Base-by-base conservation (phyloP, 495 filamentous ascomycete species). In the Tuber indicum region DNA sequence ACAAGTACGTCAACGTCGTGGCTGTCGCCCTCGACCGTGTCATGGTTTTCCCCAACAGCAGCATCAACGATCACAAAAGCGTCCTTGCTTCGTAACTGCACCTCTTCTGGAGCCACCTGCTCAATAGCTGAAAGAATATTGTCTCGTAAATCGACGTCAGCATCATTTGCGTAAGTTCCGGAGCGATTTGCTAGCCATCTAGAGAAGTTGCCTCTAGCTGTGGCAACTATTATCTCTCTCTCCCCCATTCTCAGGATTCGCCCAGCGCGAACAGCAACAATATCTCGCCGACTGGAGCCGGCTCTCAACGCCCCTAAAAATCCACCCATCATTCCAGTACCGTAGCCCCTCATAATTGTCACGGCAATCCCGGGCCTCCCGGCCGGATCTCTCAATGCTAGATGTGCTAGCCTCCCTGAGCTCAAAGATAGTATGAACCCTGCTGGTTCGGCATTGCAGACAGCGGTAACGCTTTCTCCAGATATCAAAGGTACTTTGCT, bases 141-240 rank as follows among this genome's bases (percentile, higher is more conserved):
- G 62, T 86, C 85, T 26, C 85, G 80, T 45, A 80, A 49, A 75
- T 86, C 85, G 42, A 81, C 76, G 69, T 86, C 85, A 23, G 82
- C 66, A 19, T 84, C 85, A 58, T 85, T 84, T 19, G 81, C 75
- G n/a, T 83, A 78, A 73, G 85, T 91, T 43, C 94, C 94, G 49
- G 92, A 91, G 84, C 94, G 91, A 81, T 93, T 93, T 7, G 97
- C 87, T 82, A 92, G 91, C 96, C 96, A 99, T 17, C 91, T 88
- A 75, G 96, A 91, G 21, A 99, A 84, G 44, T 89, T 85, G 36
- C 93, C 94, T 66, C 89, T 89, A 8, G 89, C 87, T 17, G 93
- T 94, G 44, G 89, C 90, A 76, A 94, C 89, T 42, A 96, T 87
- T 41, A 96, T 88, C 80, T 94, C 91, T 81, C 94, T 90, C 84